phyloP scores from a whole-genome alignment of 164 flowering plant genomes.

The Aristolochia contorta region DNA sequence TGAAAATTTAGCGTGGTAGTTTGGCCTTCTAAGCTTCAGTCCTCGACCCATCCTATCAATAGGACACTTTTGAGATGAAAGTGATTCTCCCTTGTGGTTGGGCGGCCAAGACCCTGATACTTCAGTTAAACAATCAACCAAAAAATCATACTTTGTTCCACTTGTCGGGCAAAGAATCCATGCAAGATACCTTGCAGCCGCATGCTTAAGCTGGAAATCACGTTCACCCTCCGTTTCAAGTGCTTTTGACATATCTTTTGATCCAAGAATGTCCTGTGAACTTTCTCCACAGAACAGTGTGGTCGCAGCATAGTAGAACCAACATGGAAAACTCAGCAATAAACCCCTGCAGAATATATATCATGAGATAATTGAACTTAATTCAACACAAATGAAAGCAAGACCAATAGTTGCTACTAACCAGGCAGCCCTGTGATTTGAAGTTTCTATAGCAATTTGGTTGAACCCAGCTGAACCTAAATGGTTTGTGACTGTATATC shows the following conservation, averaged over 20 bases:
- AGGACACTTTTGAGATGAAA: slow-evolving; percentile 8
- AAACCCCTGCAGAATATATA: slow-evolving; percentile 59
- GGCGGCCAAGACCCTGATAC: slow-evolving; percentile 31
- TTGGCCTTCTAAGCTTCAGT: slow-evolving; percentile 35
- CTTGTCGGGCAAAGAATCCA: slow-evolving; percentile 52
- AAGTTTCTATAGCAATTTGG: slow-evolving; percentile 13
- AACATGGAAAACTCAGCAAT: slow-evolving; percentile 58
- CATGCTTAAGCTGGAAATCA: slow-evolving; percentile 12
- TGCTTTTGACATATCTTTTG: slow-evolving; percentile 6
- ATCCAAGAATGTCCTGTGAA: slow-evolving; percentile 12
- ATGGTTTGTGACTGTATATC: too few relatives aligned
- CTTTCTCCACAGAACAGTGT: slow-evolving; percentile 34
- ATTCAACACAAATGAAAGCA: slow-evolving; percentile 11
- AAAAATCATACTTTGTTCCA: slow-evolving; percentile 24
- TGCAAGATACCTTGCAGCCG: slow-evolving; percentile 55
- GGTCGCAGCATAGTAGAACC: slow-evolving; percentile 59
- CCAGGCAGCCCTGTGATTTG: slow-evolving; percentile 4
- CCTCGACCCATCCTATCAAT: slow-evolving; percentile 10
- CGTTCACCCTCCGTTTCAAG: slow-evolving; percentile 8
- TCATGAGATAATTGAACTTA: slow-evolving; percentile 23
- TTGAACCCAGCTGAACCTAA: too few relatives aligned
- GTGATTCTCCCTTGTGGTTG: slow-evolving; percentile 8
- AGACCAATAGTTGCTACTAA: background rate
- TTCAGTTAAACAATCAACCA: slow-evolving; percentile 30
- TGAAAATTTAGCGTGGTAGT: slow-evolving; percentile 8